phyloP scores from a whole-genome alignment of 345 rosid genomes.

The Eucalyptus polyanthemos region DNA sequence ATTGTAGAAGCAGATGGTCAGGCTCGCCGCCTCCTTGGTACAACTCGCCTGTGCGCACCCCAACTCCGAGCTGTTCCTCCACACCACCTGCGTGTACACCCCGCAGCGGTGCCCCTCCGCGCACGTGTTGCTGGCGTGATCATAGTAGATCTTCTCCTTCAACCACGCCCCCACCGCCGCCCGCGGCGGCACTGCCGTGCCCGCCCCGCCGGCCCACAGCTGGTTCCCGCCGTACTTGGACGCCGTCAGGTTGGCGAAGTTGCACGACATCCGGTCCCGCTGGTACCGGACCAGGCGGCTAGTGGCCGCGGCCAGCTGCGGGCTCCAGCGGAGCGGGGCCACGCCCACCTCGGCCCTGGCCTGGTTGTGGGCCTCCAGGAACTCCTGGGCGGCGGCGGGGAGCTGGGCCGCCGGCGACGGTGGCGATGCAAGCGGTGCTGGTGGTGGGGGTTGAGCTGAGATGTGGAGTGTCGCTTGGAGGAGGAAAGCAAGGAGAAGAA shows the following conservation, averaged over 20 bases:
- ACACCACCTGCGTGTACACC: slow-evolving; percentile 74
- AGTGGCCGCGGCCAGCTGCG: slow-evolving; percentile 31
- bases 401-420: not conserved
- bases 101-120: slow-evolving; percentile 44
- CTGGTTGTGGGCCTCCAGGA: slow-evolving; percentile 54
- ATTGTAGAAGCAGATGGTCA: slow-evolving; percentile 69
- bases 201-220: slow-evolving; percentile 35
- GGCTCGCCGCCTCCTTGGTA: slow-evolving; percentile 22
- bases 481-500: slow-evolving; percentile 9
- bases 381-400: slow-evolving; percentile 28
- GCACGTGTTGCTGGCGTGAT: slow-evolving; percentile 44
- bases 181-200: slow-evolving; percentile 25
- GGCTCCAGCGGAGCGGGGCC: slow-evolving; percentile 58
- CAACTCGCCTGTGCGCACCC: slow-evolving; percentile 74
- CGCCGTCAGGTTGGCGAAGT: slow-evolving; percentile 45
- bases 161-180: slow-evolving; percentile 69
- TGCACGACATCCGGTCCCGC: slow-evolving; percentile 48
- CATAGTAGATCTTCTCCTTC: slow-evolving; percentile 47
- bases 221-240: slow-evolving; percentile 70
- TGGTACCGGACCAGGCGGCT: slow-evolving; percentile 47
- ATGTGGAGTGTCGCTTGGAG: slow-evolving; percentile 8
- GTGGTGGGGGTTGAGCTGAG: not conserved
- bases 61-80: slow-evolving; percentile 54
- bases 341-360: slow-evolving; percentile 68
- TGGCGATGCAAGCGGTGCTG: not conserved